Evolutionary conservation across 108 stramenopile species (phyloP).

Genomic region (Nannochloropsis salina): DNA sequence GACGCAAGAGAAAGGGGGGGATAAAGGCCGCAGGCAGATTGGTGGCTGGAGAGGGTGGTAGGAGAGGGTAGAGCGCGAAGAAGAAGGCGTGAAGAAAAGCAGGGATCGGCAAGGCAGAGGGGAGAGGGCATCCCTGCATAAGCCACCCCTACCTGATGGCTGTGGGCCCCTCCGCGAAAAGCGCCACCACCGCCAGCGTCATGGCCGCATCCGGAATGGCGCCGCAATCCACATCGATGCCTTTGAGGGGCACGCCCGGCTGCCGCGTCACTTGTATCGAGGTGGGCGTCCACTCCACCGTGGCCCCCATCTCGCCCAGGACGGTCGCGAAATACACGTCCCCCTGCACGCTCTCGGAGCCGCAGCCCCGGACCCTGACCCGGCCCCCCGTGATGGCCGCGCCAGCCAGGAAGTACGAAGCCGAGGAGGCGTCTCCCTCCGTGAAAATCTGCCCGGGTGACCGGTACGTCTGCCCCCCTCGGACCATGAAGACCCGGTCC

Average conservation of each 20-base stretch:
- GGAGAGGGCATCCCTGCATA: background rate
- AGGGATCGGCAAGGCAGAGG: background rate
- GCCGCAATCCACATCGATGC: slow-evolving; percentile 82
- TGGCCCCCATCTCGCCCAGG: slow-evolving; percentile 91
- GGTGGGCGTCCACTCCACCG: slow-evolving; percentile 75
- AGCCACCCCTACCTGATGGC: slow-evolving; percentile 59
- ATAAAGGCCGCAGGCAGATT: too few species aligned
- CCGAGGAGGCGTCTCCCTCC: slow-evolving; percentile 93
- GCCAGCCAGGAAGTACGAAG: slow-evolving; percentile 91
- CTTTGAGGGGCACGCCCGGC: slow-evolving; percentile 64
- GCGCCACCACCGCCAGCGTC: slow-evolving; percentile 88
- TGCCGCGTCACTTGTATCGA: slow-evolving; percentile 83
- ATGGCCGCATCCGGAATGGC: slow-evolving; percentile 97
- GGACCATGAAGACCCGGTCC: slow-evolving; percentile 45
- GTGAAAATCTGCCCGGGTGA: slow-evolving; percentile 70
- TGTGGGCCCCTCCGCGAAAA: slow-evolving; percentile 89
- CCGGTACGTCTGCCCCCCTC: slow-evolving; percentile 62
- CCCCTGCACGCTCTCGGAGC: slow-evolving; percentile 59
- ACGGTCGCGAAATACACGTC: slow-evolving; percentile 92
- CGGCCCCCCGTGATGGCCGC: slow-evolving; percentile 91
- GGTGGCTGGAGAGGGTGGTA: too few species aligned
- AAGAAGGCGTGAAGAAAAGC: background rate
- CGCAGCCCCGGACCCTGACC: slow-evolving; percentile 66
- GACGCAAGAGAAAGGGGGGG: background rate
- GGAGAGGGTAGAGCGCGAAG: background rate